A percentile compares a stretch with the other conserved stretches of the same genome.
These are phyloP conservation scores for Magnusiomyces ingens DNA, from an alignment of 1,139 yeast genomes.

Conservation along the genomic window DNA sequence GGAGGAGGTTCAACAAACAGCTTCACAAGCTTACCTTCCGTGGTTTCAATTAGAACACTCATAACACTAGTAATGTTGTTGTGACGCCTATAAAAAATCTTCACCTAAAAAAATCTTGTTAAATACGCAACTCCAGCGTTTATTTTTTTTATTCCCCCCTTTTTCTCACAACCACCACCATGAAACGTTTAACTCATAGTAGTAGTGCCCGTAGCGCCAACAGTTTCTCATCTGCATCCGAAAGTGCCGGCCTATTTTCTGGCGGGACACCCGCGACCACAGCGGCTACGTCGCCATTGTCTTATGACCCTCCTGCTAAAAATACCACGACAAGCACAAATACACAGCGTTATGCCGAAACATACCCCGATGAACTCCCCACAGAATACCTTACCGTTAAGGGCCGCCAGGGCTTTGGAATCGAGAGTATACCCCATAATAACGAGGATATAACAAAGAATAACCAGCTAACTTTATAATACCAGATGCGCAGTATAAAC, in stretches of 20 bases:
- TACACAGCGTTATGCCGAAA: not conserved
- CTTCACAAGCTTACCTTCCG: constrained; percentile 36
- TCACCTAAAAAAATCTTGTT: not conserved
- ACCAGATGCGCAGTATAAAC: not conserved
- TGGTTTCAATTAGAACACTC: constrained; percentile 57
- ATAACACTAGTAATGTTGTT: constrained; percentile 26
- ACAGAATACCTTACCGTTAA: too few species aligned
- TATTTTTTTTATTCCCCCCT: too few species aligned
- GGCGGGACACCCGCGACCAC: not conserved
- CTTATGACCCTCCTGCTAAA: not conserved
- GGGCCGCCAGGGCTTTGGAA: too few species aligned
- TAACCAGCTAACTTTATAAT: not conserved
- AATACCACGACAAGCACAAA: not conserved
- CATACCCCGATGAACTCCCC: too few species aligned
- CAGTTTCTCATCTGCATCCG: too few species aligned
- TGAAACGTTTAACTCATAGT: not conserved
- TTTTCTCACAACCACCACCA: too few species aligned
- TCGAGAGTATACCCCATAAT: too few species aligned
- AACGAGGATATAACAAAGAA: not conserved
- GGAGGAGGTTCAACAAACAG: not conserved
- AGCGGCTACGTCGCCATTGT: not conserved
- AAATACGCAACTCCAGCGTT: not conserved
- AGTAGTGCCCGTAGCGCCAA: not conserved
- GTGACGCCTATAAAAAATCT: not conserved
- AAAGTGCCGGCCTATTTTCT: not conserved